phyloP scores from a whole-genome alignment of 305 asterid genomes.

The Fraxinus platypoda region DNA sequence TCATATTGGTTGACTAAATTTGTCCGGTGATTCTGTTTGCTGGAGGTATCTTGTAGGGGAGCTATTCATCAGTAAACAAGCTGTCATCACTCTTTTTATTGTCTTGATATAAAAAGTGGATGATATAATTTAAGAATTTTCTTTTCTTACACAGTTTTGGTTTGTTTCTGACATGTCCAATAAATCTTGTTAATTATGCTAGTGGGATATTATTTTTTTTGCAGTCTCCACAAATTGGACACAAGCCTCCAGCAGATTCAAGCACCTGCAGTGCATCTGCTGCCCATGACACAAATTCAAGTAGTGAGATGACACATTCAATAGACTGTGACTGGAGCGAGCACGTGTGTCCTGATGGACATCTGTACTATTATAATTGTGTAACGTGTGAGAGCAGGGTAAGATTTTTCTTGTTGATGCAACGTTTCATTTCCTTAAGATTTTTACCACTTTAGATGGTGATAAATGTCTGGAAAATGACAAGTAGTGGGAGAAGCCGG shows the following conservation, averaged over 20 bases:
- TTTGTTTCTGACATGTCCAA: slow-evolving; percentile 9
- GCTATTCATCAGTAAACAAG: neutral
- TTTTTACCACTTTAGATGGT: slow-evolving; percentile 1
- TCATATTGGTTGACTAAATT: neutral
- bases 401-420: slow-evolving; percentile 31
- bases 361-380: slow-evolving; percentile 72
- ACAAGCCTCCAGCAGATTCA: slow-evolving; percentile 34
- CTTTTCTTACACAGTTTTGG: neutral
- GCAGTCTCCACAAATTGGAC: slow-evolving; percentile 48
- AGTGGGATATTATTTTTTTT: slow-evolving; percentile 13
- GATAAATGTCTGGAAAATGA: neutral
- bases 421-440: neutral
- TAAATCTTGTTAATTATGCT: slow-evolving; percentile 11
- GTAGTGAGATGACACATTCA: slow-evolving; percentile 37
- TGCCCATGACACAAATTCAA: slow-evolving; percentile 34
- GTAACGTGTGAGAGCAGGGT: slow-evolving; percentile 88
- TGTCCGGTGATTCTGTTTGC: neutral
- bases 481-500: neutral
- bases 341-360: slow-evolving; percentile 86
- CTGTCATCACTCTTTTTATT: neutral
- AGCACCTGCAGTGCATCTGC: slow-evolving; percentile 35
- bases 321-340: slow-evolving; percentile 91
- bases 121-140: neutral
- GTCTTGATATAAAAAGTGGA: slow-evolving; percentile 9
- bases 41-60: neutral